A percentile compares a stretch with the other conserved stretches of the same genome.
Conservation (phyloP, 2,329 filamentous ascomycete genomes). For the Colletotrichum zoysiae region DNA sequence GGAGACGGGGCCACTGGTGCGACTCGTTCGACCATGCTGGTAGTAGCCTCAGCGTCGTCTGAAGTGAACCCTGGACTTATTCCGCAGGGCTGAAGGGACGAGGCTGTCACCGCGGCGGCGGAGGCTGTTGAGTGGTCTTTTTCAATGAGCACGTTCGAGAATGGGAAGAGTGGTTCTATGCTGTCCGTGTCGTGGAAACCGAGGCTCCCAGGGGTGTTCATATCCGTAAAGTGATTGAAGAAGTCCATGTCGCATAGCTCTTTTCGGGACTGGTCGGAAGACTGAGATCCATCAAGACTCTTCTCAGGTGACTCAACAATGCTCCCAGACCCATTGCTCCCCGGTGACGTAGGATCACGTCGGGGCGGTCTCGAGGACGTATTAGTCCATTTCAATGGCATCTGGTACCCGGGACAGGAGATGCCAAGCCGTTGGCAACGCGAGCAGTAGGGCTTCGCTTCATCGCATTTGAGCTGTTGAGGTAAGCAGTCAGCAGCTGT, state of each 20-base stretch:
- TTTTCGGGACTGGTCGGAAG: neutral
- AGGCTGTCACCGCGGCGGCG: neutral
- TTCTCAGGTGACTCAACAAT: neutral
- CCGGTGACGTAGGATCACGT: neutral
- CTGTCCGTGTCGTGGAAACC: neutral
- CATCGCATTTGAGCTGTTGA: conserved; percentile 26
- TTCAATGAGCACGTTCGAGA: neutral
- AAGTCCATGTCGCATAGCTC: conserved; percentile 5
- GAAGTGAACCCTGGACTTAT: too few species aligned
- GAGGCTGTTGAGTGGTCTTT: neutral
- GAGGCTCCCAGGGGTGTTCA: neutral
- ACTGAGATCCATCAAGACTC: neutral
- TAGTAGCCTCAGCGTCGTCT: neutral
- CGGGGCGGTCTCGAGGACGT: neutral
- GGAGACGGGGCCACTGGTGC: neutral
- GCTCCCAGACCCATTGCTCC: neutral
- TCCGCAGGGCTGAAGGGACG: neutral
- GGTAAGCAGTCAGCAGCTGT: neutral
- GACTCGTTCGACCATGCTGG: neutral
- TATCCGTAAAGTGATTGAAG: conserved; percentile 4
- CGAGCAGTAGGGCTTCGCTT: conserved; percentile 21
- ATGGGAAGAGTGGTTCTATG: neutral
- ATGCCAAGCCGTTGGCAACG: conserved; percentile 27
- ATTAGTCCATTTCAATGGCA: conserved; percentile 15
- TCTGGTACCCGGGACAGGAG: conserved; percentile 14